Evolutionary conservation across 495 filamentous ascomycete genomes (phyloP), one percentile per base, ranked within the genome.

Genomic region (Neurospora cerealis): DNA sequence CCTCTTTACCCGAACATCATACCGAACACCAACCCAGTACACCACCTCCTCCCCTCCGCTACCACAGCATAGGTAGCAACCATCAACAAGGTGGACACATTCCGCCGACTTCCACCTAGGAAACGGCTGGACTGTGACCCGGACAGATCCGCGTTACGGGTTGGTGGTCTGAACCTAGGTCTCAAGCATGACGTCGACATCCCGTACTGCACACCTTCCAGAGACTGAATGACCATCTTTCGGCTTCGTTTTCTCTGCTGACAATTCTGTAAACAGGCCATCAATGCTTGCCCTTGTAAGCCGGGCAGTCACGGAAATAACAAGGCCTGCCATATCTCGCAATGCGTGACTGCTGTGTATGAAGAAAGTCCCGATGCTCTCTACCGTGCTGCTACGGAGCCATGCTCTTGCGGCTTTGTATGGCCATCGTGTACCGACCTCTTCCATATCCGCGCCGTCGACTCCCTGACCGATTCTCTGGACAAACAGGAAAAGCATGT

Each of bases 301-400:
- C 70, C 74, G 10, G 39, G 36, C 21, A 41, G 46, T 40, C 79
- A 81, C 69, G 69, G 42, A 3, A 77, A 75, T 19, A 77, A 80
- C 71, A 80, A 79, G 70, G 73, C 77, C 13, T 81, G 79, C 39
- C 70, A 79, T 71, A 75, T 79, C 32, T 38, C 7, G 9, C 78
- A 81, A 36, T 79, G 74, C 62, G 44, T 75, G 7, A 32, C 19
- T 1, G 77, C 77, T 39, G 38, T 78, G 28, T 21, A 72, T 34
- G 70, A 34, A 40, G 34, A 71, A 4, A 73, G 75, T 13, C 42
- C 71, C 24, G 71, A 74, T n/a, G 73, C 70, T 6, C 66, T 77
- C 10, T 72, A 69, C 44, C 6, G 70, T 5, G 69, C 77, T 19
- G 70, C 66, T 19, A 40, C 21, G 0, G 15, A 21, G 17, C 74